Evolutionary conservation across 2,329 filamentous ascomycete species (phyloP).

Genomic region (Sporothrix luriei): DNA sequence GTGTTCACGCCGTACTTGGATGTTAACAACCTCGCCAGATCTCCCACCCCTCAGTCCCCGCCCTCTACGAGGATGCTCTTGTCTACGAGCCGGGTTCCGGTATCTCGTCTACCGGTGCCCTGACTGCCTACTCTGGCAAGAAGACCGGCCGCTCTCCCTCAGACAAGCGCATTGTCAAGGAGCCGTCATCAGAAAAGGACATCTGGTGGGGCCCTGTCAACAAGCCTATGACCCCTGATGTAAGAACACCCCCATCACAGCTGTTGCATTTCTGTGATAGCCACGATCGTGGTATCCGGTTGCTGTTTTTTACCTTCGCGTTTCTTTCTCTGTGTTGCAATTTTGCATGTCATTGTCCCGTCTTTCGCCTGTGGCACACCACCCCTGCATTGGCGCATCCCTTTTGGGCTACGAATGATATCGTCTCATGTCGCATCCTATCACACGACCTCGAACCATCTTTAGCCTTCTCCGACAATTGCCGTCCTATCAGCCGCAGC

Average conservation of each 20-base stretch:
- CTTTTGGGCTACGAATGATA: conserved; percentile 23
- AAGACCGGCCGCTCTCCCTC: conserved; percentile 97
- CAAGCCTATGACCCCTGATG: conserved; percentile 96
- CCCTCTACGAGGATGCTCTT: conserved; percentile 97
- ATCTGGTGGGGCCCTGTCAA: conserved; percentile 99
- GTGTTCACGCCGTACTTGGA: neutral
- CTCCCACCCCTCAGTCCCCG: conserved; percentile 91
- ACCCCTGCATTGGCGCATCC: conserved; percentile 5
- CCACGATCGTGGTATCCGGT: neutral
- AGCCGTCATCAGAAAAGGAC: conserved; percentile 82
- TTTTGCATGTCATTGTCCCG: neutral
- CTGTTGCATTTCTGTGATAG: neutral
- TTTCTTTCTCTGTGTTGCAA: too few relatives aligned
- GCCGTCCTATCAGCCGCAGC: conserved; percentile 23
- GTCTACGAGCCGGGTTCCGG: conserved; percentile 96
- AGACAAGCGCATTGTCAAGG: conserved; percentile 97
- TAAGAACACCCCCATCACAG: conserved; percentile 55
- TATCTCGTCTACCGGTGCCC: conserved; percentile 91
- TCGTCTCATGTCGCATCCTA: neutral
- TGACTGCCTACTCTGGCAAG: conserved; percentile 95
- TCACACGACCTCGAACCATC: conserved; percentile 26
- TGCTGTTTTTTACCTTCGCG: neutral
- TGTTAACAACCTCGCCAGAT: conserved; percentile 49
- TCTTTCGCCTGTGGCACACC: neutral
- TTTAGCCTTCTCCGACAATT: conserved; percentile 30